These are phyloP conservation scores for Tylopilus cervinicoccineus DNA, from an alignment of 768 basidiomycete species.

Conservation along the genomic window DNA sequence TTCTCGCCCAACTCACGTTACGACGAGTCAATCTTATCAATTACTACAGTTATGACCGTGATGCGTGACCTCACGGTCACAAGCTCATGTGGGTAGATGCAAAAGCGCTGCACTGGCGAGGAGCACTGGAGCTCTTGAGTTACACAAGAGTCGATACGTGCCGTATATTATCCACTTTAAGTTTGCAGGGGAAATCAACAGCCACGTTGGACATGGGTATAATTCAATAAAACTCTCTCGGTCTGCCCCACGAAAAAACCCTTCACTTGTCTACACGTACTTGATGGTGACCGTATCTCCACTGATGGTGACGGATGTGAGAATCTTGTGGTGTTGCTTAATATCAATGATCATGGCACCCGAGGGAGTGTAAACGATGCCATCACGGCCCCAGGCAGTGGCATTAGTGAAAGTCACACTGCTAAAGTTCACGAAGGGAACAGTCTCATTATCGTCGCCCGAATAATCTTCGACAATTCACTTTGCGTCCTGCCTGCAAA, in stretches of 20 bases:
- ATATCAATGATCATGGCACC: conserved; percentile 14
- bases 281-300: not conserved
- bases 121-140: no score
- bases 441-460: no score
- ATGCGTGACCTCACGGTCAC: no score
- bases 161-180: not conserved
- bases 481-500: conserved; percentile 18
- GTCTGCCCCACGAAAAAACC: not conserved
- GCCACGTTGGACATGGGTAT: not conserved
- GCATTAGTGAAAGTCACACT: conserved; percentile 14
- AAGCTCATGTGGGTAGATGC: no score
- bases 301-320: conserved; percentile 11
- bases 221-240: not conserved
- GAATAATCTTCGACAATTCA: conserved; percentile 28
- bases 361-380: conserved; percentile 3
- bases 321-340: conserved; percentile 1
- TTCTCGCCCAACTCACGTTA: no score
- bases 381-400: conserved; percentile 8
- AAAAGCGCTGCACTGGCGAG: no score
- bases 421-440: conserved; percentile 17
- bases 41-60: no score
- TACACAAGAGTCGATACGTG: no score
- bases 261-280: conserved; percentile 2
- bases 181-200: not conserved
- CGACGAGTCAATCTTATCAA: no score